Evolutionary conservation across 257 asterid genomes (phyloP).

Genomic region (Cynanchum wilfordii): DNA sequence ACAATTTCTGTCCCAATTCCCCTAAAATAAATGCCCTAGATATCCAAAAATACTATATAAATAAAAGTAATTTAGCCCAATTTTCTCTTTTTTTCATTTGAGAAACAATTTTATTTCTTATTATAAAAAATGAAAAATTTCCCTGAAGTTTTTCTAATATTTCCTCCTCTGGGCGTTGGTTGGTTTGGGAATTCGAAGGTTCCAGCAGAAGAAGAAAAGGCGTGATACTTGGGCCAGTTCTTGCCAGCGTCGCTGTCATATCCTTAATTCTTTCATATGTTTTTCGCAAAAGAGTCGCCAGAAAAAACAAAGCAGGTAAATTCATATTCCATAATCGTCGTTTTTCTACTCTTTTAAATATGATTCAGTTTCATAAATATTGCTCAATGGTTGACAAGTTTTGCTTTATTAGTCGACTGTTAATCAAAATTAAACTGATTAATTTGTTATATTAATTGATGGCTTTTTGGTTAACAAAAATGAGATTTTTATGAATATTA

Average conservation of each 20-base stretch:
- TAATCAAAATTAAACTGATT: too few species aligned
- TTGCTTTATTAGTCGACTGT: too few species aligned
- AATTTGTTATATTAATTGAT: background rate
- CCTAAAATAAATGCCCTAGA: too few species aligned
- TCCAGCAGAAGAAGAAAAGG: background rate
- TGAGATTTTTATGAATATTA: too few species aligned
- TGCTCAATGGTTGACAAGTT: too few species aligned
- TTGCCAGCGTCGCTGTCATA: background rate
- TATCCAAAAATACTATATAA: too few species aligned
- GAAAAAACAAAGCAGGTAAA: conserved; percentile 9
- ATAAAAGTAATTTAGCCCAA: too few species aligned
- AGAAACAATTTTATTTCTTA: background rate
- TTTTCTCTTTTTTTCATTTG: background rate
- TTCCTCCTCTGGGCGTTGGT: background rate
- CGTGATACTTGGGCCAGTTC: background rate
- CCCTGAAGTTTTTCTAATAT: background rate
- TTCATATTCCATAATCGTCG: background rate
- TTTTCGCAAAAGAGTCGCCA: background rate
- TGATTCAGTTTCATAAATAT: background rate
- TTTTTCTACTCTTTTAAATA: background rate
- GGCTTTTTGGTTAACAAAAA: background rate
- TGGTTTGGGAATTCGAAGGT: background rate
- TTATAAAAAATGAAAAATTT: background rate
- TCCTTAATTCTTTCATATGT: background rate
- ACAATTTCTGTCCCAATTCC: background rate